A percentile compares a stretch with the other conserved stretches of the same genome.
phyloP scores from a whole-genome alignment of 768 basidiomycete species.

The Coprinopsis marcescibilis region DNA sequence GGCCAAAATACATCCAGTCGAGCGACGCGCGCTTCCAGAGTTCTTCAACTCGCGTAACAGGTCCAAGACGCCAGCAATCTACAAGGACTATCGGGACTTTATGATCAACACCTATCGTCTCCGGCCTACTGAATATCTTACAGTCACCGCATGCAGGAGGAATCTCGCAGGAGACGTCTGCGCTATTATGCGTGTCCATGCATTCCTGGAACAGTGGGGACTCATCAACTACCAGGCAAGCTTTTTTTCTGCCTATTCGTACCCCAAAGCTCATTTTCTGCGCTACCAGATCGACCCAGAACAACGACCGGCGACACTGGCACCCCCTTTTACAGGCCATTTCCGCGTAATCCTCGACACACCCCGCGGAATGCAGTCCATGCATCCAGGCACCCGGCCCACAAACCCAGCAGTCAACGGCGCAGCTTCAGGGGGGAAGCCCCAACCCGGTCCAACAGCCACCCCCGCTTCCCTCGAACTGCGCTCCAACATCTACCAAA shows the following conservation, averaged over 20 bases:
- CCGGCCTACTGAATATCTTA: slow-evolving; percentile 91
- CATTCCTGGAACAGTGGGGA: slow-evolving; percentile 98
- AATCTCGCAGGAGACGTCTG: slow-evolving; percentile 98
- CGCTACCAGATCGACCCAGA: slow-evolving; percentile 86
- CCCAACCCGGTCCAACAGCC: slow-evolving; percentile 26
- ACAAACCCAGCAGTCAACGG: slow-evolving; percentile 46
- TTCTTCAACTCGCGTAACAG: slow-evolving; percentile 97
- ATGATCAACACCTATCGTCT: slow-evolving; percentile 99
- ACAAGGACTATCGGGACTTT: slow-evolving; percentile 99
- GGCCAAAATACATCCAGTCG: slow-evolving; percentile 87
- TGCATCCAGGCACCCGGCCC: slow-evolving; percentile 76
- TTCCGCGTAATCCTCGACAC: slow-evolving; percentile 98
- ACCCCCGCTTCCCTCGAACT: slow-evolving; percentile 79
- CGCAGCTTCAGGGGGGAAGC: slow-evolving; percentile 29
- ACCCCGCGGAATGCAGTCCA: slow-evolving; percentile 90
- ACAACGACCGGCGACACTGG: slow-evolving; percentile 86
- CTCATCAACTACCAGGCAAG: slow-evolving; percentile 96
- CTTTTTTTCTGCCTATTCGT: slow-evolving; percentile 1
- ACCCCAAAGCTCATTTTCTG: slow-evolving; percentile 1
- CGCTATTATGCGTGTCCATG: slow-evolving; percentile 97
- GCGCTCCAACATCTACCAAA: slow-evolving; percentile 83
- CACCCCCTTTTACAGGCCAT: slow-evolving; percentile 97
- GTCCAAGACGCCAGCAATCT: slow-evolving; percentile 92
- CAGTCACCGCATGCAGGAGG: slow-evolving; percentile 92
- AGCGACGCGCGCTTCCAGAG: slow-evolving; percentile 88